Evolutionary conservation across 352 stramenopile genomes (phyloP), one percentile per base, ranked within the genome.

Genomic region (Globisporangium camurandrum): DNA sequence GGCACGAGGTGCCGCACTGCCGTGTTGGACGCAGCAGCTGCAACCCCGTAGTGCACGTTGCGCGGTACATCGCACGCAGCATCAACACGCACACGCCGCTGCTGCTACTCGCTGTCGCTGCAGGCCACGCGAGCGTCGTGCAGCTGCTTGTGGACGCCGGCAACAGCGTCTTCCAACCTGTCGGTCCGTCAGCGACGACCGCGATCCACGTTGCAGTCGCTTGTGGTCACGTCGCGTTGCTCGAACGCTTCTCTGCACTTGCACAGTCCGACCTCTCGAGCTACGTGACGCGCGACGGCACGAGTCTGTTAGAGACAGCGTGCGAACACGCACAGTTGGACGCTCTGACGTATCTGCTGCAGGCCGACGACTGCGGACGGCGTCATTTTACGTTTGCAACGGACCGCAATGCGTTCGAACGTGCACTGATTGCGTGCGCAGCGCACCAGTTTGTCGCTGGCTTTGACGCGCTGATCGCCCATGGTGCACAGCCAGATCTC

Each of bases 161-260:
- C 27, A 71, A 72, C 56, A 79, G 46, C n/a, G 65, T 76, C 31
- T 61, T 78, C 39, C 45, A 58, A 22, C n/a, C n/a, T n/a, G 47
- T 45, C 20, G 51, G 59, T 28, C 17, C 19, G 1, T 44, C 1
- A 8, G 31, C 43, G 7, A 23, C 36, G 14, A 79, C 69, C 2
- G 53, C 71, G 1, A 69, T 84, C 37, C 71, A 86, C 49, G 41
- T 75, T 26, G 75, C 75, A 1, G 62, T 86, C 31, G 44, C 69
- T 17, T 64, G 62, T 53, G 69, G 71, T 4, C 71, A 81, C 30
- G 46, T 79, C 38, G 61, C 67, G 5, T 57, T 81, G 3, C 49
- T 86, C 3, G 33, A 54, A 24, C 61, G 64, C 24, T 83, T 83
- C 51, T 61, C 67, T 14, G 51, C 24, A 16, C 38, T 77, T 8